Evolutionary conservation across 2,329 filamentous ascomycete genomes (phyloP).

Genomic region (Coniochaeta ligniaria): DNA sequence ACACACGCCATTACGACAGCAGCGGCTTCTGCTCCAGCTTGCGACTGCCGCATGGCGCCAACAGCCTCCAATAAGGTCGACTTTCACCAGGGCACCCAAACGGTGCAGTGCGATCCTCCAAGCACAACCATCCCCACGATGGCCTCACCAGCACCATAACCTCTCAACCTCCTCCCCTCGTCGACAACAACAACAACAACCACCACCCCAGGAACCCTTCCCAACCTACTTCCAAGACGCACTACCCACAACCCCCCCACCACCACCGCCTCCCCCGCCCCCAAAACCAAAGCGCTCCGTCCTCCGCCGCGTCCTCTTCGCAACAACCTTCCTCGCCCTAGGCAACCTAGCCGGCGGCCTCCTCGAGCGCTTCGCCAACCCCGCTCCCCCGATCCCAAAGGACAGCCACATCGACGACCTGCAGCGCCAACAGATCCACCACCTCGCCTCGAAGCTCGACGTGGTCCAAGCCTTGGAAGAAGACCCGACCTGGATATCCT

Average conservation of each 20-base stretch:
- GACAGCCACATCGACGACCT: constrained; percentile 19
- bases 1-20: neutral
- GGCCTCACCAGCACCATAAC: neutral
- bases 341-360: constrained; percentile 31
- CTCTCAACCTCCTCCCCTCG: neutral
- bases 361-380: constrained; percentile 31
- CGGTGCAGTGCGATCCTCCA: neutral
- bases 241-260: neutral
- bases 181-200: neutral
- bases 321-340: constrained; percentile 29
- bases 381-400: constrained; percentile 30
- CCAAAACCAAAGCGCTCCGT: constrained; percentile 15
- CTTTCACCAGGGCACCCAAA: neutral
- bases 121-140: neutral
- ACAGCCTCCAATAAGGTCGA: neutral
- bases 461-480: constrained; percentile 37
- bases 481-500: constrained; percentile 27
- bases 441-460: constrained; percentile 33
- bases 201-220: neutral
- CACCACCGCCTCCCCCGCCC: neutral
- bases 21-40: neutral
- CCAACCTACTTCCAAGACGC: neutral
- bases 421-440: neutral
- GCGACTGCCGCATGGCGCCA: neutral
- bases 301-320: constrained; percentile 18